Base-by-base conservation (phyloP, 768 basidiomycete species). In the Amanita pseudoporphyria region DNA sequence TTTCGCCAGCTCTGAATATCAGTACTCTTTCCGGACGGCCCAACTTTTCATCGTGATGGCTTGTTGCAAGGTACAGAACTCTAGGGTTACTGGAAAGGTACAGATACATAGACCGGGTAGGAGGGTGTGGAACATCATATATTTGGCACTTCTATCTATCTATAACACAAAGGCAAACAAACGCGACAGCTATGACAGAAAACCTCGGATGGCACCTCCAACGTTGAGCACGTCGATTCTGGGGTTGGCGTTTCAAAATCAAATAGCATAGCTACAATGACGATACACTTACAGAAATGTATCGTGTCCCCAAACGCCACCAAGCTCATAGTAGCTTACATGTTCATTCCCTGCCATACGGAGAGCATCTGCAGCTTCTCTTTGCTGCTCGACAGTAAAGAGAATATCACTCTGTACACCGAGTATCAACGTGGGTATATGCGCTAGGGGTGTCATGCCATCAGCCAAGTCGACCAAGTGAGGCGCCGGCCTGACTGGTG, bases 301-400 rank as follows among this genome's bases (percentile, higher is more conserved):
- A 67, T 99, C 95, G 60, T 99, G 95, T 1, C 96, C 96, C 94
- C 93, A 98, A n/a, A 98, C 94, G 7, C 95, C 94, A 22, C 95
- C 95, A 2, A 98, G 76, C 67, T 98, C 96, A 62, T 95, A 99
- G 65, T 97, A 98, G 52, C 88, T 86, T 22, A 99, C 96, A 51
- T 76, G 70, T 13, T 80, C 66, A 64, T 97, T 98, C 0, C 96
- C 96, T 1, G 85, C 81, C 77, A 91, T 78, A 53, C 90, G 78
- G 54, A 99, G 67, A 19, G 94, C 95, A 63, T 96, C 92, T 5
- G 84, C 92, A 6, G 95, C 71, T 67, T 99, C 96, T 33, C 95
- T 73, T 62, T 98, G 96, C 66, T 99, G 96, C 59, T 98, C 95
- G 7, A 96, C 88, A 0, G 95, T 90, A 67, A 98, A 97, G 16